Base-by-base conservation (phyloP, 2,329 filamentous ascomycete genomes). In the Pezicula carpinea region DNA sequence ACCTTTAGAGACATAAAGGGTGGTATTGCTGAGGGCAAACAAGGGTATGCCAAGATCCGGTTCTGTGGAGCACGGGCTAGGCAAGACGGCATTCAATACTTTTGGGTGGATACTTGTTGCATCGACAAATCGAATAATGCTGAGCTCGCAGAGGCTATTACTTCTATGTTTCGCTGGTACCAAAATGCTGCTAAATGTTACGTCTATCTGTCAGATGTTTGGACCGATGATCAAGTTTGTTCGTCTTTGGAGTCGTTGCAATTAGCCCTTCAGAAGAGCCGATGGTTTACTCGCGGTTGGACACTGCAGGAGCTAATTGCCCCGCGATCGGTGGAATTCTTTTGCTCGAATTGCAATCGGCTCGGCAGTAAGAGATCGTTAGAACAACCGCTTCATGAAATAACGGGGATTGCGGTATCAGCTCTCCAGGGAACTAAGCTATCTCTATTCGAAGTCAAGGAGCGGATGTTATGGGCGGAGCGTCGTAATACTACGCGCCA, bases 401-500 rank as follows among this genome's bases (percentile, higher is more conserved):
- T 53, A 18, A 56, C 54, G 4, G 40, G 39, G 5, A 52, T 56
- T 32, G 15, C 46, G 5, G 17, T 32, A 2, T 8, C 5, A 5
- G 50, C 52, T 31, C 45, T 56, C 39, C 46, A 26, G 43, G 50
- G 52, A 44, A 21, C n/a, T 21, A 2, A 21, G 26, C 14, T 50
- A 22, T 50, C 46, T 31, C 15, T 5, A 13, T 52, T 55, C 18
- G 43, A 65, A 65, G 1, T 64, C 64, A 14, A 64, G 64, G 13
- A 54, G 21, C 29, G 48, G 44, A 46, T 54, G 43, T 52, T 43
- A 22, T 57, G 69, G 70, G 68, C 69, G 2, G 54, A 63, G 2
- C 46, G 57, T 10, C 60, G 70, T 0, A n/a, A 57, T 2, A 71
- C 69, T 0, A 65, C 59, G 0, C 52, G 65, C 2, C 17, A 46